phyloP scores from a whole-genome alignment of 106 monocot genomes.

The Allium sativum region DNA sequence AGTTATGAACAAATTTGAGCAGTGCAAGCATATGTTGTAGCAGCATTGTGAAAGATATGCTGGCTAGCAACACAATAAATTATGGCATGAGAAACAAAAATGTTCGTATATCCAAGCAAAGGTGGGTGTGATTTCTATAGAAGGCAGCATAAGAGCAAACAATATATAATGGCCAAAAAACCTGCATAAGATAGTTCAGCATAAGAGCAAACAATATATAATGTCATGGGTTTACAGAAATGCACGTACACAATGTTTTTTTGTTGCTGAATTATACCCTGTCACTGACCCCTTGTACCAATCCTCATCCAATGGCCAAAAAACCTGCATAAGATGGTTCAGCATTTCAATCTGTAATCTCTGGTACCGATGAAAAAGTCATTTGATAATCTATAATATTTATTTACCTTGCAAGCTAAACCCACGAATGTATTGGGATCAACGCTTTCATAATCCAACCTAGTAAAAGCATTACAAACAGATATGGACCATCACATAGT shows the following conservation, averaged over 20 bases:
- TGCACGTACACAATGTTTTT: slow-evolving; percentile 46
- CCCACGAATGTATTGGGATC: slow-evolving; percentile 71
- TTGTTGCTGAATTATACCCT: slow-evolving; percentile 33
- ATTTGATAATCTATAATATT: neutral
- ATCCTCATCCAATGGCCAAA: slow-evolving; percentile 87
- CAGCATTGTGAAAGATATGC: too few species aligned
- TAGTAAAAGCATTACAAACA: slow-evolving; percentile 14
- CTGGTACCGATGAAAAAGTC: neutral
- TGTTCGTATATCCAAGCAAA: too few species aligned
- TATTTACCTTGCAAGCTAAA: slow-evolving; percentile 78
- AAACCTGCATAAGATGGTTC: slow-evolving; percentile 49
- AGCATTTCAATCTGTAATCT: neutral
- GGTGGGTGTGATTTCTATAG: too few species aligned
- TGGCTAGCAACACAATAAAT: too few species aligned
- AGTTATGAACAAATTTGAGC: too few species aligned
- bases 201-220: too few species aligned
- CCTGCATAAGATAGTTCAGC: slow-evolving; percentile 31
- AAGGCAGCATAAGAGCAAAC: too few species aligned
- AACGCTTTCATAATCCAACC: slow-evolving; percentile 59
- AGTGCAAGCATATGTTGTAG: too few species aligned
- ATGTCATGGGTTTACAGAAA: too few species aligned
- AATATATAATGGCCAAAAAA: slow-evolving; percentile 43
- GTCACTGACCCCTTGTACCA: slow-evolving; percentile 76
- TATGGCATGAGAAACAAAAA: too few species aligned
- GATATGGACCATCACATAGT: neutral